Base-by-base conservation (phyloP, 129 eudicot genomes). In the Saposhnikovia divaricata region DNA sequence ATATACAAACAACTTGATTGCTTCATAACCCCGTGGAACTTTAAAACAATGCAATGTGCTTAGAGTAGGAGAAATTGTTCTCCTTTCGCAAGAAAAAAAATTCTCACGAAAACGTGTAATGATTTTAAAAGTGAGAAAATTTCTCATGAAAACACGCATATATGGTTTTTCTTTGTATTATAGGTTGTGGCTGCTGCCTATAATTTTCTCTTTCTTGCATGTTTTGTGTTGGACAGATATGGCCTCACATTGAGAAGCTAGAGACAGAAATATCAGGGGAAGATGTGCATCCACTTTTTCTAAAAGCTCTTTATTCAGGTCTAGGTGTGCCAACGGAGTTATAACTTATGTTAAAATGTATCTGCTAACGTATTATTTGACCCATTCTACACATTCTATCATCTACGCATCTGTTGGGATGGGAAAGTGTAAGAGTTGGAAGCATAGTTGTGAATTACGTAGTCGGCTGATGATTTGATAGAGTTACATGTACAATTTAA, bases 181-280 rank as follows among this genome's bases (percentile, higher is more conserved):
- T 19, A 23, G 66, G 4, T 23, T 19, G 4, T 57, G 65, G 4
- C 28, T 57, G 28, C 13, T 27, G 31, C 27, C 46, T 3, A 43
- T 2, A 72, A 6, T 0, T 72, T 23, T 19, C 9, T 12, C 7
- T 23, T 42, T 39, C 76, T 10, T 40, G 50, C 13, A 19, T 72
- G 51, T 72, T 40, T n/a, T 45, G 45, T 80, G 68, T 71, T 80
- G 14, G 69, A 82, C 91, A 94, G 97, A 90, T 95, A 45, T 95
- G 99, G 99, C 89, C 88, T 1, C 90, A 87, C 79, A 81, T 90
- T 83, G 97, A 90, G 89, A 89, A 83, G 89, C 74, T 95, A 81
- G 96, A 95, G 63, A 84, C 89, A 18, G 97, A 95, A 86, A 90
- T 92, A 59, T 46, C 90, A 57, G 86, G 90, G 14, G 88, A 84